A percentile compares a stretch with the other conserved stretches of the same genome.
Conservation (phyloP, 2,329 filamentous ascomycete genomes). For the Pestalotiopsis fici region DNA sequence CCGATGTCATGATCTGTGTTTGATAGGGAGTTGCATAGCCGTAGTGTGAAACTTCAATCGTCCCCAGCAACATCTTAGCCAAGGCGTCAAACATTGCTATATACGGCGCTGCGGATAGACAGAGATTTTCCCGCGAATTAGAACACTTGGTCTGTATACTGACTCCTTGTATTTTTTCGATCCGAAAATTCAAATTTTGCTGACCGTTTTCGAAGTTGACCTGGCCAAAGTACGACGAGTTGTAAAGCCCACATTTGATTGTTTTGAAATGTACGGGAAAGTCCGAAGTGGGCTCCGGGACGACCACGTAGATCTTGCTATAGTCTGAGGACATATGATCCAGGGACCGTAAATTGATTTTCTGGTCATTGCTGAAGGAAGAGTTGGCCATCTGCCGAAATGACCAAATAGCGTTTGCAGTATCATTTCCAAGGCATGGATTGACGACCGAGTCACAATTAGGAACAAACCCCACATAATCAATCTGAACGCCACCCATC, state of each 20-base stretch:
- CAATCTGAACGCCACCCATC: neutral
- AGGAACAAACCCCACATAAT: neutral
- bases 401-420: neutral
- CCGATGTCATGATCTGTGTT: neutral
- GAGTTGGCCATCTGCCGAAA: neutral
- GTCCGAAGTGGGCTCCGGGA: neutral
- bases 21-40: neutral
- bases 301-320: neutral
- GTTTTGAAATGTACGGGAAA: neutral
- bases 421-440: neutral
- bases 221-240: neutral
- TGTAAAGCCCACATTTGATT: neutral
- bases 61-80: neutral
- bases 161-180: too few species aligned
- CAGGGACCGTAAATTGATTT: too few species aligned
- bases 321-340: neutral
- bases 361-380: neutral
- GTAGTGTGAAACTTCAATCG: neutral
- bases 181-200: too few species aligned
- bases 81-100: neutral
- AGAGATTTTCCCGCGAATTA: neutral
- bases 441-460: neutral
- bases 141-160: too few species aligned
- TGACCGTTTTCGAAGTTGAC: neutral
- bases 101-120: neutral